Evolutionary conservation across 768 basidiomycete genomes (phyloP).

Genomic region (Lentinus tigrinus): DNA sequence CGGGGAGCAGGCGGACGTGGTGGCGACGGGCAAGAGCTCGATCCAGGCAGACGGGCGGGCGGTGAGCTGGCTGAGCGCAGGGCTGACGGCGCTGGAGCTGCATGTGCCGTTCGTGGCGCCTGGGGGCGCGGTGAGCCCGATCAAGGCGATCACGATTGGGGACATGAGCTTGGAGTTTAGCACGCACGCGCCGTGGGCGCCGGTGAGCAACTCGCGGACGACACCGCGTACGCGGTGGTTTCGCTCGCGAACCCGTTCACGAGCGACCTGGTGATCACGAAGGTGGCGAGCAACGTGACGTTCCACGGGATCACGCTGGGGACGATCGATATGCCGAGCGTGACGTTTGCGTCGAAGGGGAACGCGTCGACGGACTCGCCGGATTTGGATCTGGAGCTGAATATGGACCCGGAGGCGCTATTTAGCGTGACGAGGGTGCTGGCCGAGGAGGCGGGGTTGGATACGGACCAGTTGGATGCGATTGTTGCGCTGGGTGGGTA

Average conservation of each 20-base stretch:
- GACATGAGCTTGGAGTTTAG: constrained; percentile 58
- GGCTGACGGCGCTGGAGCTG: constrained; percentile 55
- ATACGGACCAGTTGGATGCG: constrained; percentile 60
- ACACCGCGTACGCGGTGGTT: constrained; percentile 66
- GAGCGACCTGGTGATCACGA: constrained; percentile 53
- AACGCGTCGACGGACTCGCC: constrained; percentile 59
- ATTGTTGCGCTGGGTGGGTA: constrained; percentile 70
- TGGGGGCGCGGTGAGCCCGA: constrained; percentile 53
- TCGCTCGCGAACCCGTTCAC: constrained; percentile 68
- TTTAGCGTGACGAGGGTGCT: constrained; percentile 71
- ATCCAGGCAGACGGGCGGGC: constrained; percentile 51
- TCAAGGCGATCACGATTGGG: constrained; percentile 62
- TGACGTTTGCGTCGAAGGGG: constrained; percentile 50
- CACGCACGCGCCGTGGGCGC: constrained; percentile 52
- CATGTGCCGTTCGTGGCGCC: constrained; percentile 59
- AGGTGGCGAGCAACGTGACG: constrained; percentile 58
- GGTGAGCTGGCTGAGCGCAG: constrained; percentile 68
- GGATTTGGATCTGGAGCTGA: constrained; percentile 57
- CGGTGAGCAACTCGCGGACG: constrained; percentile 54
- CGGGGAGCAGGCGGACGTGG: constrained; percentile 54
- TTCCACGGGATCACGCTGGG: constrained; percentile 64
- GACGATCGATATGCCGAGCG: constrained; percentile 52
- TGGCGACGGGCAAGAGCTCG: constrained; percentile 60
- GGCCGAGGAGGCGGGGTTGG: constrained; percentile 61
- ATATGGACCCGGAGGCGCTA: constrained; percentile 63